Conservation (phyloP, 495 filamentous ascomycete species). For the Eremomyces bilateralis region DNA sequence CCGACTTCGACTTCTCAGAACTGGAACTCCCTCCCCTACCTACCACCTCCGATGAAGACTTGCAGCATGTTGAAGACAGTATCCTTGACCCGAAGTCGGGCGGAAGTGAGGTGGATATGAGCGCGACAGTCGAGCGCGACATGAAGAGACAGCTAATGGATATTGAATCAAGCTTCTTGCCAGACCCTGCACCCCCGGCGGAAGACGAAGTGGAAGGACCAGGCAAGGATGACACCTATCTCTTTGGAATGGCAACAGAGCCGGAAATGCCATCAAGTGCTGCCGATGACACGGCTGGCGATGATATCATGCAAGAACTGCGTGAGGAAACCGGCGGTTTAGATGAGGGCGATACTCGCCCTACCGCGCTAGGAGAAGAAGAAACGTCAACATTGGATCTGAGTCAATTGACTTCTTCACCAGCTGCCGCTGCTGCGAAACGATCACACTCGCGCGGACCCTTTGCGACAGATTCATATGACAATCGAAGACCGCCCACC, state of each 20-base stretch:
- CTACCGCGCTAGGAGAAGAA: no score
- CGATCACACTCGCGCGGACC: slow-evolving; percentile 9
- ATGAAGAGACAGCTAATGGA: slow-evolving; percentile 56
- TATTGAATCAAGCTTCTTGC: slow-evolving; percentile 69
- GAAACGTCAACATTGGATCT: slow-evolving; percentile 29
- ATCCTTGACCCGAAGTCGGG: no score
- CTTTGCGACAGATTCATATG: not conserved
- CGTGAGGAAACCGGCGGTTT: slow-evolving; percentile 8
- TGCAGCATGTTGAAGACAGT: slow-evolving; percentile 6
- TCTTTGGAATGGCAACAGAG: slow-evolving; percentile 27
- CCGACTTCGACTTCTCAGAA: slow-evolving; percentile 9
- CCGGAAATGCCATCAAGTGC: not conserved
- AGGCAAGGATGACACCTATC: slow-evolving; percentile 38
- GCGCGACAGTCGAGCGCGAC: slow-evolving; percentile 38
- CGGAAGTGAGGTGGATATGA: slow-evolving; percentile 21
- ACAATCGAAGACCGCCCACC: no score
- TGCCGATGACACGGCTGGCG: not conserved
- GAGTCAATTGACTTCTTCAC: slow-evolving; percentile 18
- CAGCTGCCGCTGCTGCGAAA: slow-evolving; percentile 19
- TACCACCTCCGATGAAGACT: slow-evolving; percentile 8
- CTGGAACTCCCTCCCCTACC: slow-evolving; percentile 12
- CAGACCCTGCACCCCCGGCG: slow-evolving; percentile 14
- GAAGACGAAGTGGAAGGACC: slow-evolving; percentile 1
- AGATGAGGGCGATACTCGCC: slow-evolving; percentile 10
- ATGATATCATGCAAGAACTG: slow-evolving; percentile 9